phyloP scores from a whole-genome alignment of 441 rosid genomes.

The Codiaeum variegatum region DNA sequence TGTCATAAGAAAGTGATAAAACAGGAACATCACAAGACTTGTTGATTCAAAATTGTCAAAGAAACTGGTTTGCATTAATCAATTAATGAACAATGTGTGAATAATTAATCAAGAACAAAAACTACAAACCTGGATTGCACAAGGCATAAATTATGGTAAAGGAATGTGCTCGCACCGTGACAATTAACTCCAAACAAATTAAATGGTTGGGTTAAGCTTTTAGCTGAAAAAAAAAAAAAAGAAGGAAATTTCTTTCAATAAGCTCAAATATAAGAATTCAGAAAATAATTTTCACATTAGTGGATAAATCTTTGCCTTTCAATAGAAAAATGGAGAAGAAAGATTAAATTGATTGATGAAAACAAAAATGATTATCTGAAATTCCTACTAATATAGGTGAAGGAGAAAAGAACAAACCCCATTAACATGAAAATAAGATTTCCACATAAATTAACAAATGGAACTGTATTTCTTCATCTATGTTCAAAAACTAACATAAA shows the following conservation, averaged over 20 bases:
- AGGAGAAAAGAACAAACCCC: neutral
- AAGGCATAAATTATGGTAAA: neutral
- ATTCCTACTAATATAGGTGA: neutral
- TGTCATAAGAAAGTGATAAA: constrained; percentile 12
- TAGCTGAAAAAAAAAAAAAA: neutral
- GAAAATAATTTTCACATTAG: neutral
- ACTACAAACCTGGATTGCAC: neutral
- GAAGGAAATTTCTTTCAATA: neutral
- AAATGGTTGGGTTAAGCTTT: neutral
- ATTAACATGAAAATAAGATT: neutral
- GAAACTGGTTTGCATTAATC: neutral
- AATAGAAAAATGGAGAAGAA: neutral
- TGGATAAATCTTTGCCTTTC: neutral
- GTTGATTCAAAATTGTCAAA: constrained; percentile 6
- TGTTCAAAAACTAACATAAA: too few relatives aligned
- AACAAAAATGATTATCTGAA: neutral
- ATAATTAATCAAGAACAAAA: neutral
- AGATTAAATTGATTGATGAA: neutral
- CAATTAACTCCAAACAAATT: neutral
- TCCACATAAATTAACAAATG: neutral
- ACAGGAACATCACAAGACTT: neutral
- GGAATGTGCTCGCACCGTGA: neutral
- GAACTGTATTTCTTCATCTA: neutral
- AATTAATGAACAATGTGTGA: neutral
- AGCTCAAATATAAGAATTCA: neutral